phyloP scores from a whole-genome alignment of 352 stramenopile species.

The Phytophthora colocasiae region DNA sequence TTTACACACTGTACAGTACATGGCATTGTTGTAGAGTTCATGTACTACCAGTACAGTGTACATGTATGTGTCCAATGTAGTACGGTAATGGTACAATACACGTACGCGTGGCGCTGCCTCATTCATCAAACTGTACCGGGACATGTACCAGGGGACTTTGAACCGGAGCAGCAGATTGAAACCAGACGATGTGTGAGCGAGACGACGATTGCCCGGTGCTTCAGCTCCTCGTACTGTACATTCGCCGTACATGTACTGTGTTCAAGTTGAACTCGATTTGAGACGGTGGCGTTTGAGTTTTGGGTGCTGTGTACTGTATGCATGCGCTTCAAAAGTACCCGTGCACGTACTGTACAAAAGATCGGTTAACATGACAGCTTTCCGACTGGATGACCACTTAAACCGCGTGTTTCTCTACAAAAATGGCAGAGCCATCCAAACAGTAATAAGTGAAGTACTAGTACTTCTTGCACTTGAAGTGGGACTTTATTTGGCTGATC shows the following conservation, averaged over 20 bases:
- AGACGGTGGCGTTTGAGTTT: background rate
- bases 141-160: too few relatives aligned
- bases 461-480: too few relatives aligned
- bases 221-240: slow-evolving; percentile 12
- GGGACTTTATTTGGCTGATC: too few relatives aligned
- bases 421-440: background rate
- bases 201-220: slow-evolving; percentile 17
- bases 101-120: too few relatives aligned
- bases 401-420: background rate
- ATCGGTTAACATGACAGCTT: background rate
- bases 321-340: too few relatives aligned
- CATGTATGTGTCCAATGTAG: too few relatives aligned
- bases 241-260: background rate
- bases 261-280: slow-evolving; percentile 2
- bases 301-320: background rate
- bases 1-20: background rate
- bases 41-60: too few relatives aligned
- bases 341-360: background rate
- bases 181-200: background rate
- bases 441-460: background rate
- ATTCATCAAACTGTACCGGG: too few relatives aligned
- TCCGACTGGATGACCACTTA: background rate
- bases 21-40: background rate
- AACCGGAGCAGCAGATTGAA: slow-evolving; percentile 1
- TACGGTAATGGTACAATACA: too few relatives aligned